Conservation (phyloP, 2,329 filamentous ascomycete genomes). For the Ceratocystis harringtonii region DNA sequence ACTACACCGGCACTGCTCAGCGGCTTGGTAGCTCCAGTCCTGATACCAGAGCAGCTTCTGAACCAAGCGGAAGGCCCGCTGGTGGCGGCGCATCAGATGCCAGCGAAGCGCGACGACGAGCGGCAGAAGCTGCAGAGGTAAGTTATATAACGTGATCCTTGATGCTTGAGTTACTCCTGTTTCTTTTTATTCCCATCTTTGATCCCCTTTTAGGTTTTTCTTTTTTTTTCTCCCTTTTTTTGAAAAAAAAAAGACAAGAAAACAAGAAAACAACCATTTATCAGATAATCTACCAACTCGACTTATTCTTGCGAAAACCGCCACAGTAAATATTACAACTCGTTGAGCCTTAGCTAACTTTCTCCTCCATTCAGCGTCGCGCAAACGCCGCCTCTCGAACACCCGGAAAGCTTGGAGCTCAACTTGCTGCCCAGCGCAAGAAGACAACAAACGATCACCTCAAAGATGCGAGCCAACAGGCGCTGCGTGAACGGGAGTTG, state of each 20-base stretch:
- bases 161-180: too few species aligned
- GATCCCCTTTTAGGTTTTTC: neutral
- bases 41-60: neutral
- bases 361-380: slow-evolving; percentile 40
- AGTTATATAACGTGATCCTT: neutral
- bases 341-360: neutral
- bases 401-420: slow-evolving; percentile 51
- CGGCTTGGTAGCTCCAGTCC: slow-evolving; percentile 8
- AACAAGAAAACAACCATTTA: neutral
- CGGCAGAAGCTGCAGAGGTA: slow-evolving; percentile 14
- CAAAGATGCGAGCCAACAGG: slow-evolving; percentile 50
- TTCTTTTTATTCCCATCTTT: too few species aligned
- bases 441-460: slow-evolving; percentile 55
- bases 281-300: neutral
- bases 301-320: neutral
- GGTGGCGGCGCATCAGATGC: slow-evolving; percentile 8
- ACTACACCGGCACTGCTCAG: slow-evolving; percentile 3
- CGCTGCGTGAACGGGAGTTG: slow-evolving; percentile 49
- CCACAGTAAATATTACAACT: neutral
- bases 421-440: slow-evolving; percentile 61
- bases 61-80: neutral
- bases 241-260: neutral
- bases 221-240: neutral
- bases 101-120: slow-evolving; percentile 13
- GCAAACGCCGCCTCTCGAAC: slow-evolving; percentile 43